Base-by-base conservation (phyloP, 2,329 filamentous ascomycete genomes). In the Epichloe bromicola region DNA sequence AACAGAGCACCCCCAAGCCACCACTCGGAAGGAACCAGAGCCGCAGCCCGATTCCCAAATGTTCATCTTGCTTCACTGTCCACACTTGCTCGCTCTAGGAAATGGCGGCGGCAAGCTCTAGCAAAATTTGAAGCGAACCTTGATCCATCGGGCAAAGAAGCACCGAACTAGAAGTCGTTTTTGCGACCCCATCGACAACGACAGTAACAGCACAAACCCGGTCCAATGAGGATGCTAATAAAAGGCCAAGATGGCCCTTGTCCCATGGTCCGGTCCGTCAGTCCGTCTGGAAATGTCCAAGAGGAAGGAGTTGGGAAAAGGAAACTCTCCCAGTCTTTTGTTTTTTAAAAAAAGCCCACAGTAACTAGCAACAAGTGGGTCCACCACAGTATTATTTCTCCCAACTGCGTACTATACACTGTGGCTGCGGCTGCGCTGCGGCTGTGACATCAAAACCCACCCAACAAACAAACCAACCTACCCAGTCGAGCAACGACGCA, bases 21-120 rank as follows among this genome's bases (percentile, higher is more conserved):
- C 55, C 59, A 59, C 34, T 48, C 46, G 47, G 47, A 42, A 58
- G 65, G 63, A 64, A 39, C 38, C 49, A 45, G 46, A 34, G 49
- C 45, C 49, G 46, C 45, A 49, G 42, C 45, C 38, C 14, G 11
- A 48, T 38, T 3, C 44, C 39, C 41, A n/a, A 17, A 58, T 70
- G 70, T 76, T 68, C 53, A 68, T 82, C 59, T 82, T 72, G 79
- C 79, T 82, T 82, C 79, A 80, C 68, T 80, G 79, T 82, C 79
- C 79, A 82, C 79, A 82, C 79, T 78, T 78, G 75, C 73, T 65
- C 78, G 76, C 71, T 74, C 71, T 79, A 67, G 70, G 60, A 49
- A 64, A 44, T 33, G 46, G 65, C 73, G 70, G 69, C 77, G 78
- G 72, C 75, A 80, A 79, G 78, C 77, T 82, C 78, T 82, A 82